Conservation (phyloP, 345 rosid species). For the Salix exigua region DNA sequence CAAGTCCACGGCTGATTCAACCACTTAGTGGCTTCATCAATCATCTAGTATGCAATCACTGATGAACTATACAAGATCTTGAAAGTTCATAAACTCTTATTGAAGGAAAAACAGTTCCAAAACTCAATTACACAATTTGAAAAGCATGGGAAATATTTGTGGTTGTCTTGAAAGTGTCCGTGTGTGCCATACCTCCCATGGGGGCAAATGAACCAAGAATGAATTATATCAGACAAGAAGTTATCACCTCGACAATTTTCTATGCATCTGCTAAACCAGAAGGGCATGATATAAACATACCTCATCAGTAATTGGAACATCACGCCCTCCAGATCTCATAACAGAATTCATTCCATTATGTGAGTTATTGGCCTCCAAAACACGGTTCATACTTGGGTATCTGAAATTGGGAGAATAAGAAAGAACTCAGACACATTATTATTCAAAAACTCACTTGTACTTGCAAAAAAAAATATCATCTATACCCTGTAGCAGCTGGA, state of each 20-base stretch:
- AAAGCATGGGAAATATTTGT: not conserved
- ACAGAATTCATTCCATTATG: conserved; percentile 25
- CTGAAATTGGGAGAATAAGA: conserved; percentile 18
- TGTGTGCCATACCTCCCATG: not conserved
- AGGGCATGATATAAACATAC: conserved; percentile 19
- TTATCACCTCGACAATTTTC: not conserved
- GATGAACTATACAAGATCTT: not conserved
- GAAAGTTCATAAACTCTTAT: not conserved
- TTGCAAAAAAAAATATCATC: not conserved
- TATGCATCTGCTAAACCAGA: not conserved
- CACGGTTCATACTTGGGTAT: conserved; percentile 13
- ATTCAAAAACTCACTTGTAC: not conserved
- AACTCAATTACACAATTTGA: not conserved
- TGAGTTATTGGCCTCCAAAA: conserved; percentile 15
- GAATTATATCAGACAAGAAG: not conserved
- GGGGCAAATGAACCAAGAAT: not conserved
- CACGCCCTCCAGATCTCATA: conserved; percentile 23
- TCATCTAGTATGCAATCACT: not conserved
- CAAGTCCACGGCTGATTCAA: not conserved
- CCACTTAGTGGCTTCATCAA: not conserved
- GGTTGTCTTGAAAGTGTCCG: not conserved
- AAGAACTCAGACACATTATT: not conserved
- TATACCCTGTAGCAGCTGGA: conserved; percentile 36
- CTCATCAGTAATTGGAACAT: conserved; percentile 33
- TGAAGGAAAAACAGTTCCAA: not conserved